Percentiles rank a stretch among this genome's conserved stretches.
These are phyloP conservation scores for Suillus alpinus DNA, from an alignment of 768 basidiomycete genomes.

Conservation along the genomic window DNA sequence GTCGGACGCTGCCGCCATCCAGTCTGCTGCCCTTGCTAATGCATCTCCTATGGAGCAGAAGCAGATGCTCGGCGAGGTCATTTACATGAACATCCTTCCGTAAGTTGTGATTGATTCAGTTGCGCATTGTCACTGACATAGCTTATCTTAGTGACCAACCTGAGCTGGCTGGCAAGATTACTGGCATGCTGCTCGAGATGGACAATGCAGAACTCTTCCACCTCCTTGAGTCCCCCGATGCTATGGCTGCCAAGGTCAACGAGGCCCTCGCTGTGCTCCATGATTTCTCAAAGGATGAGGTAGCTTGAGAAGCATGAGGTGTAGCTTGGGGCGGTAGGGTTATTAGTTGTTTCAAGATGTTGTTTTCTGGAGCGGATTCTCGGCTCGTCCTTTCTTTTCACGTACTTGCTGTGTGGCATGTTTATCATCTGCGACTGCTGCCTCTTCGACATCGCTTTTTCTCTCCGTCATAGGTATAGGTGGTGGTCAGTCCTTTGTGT, in stretches of 20 bases:
- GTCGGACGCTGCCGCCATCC: slow-evolving; percentile 54
- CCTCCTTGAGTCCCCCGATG: slow-evolving; percentile 77
- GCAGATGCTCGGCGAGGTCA: slow-evolving; percentile 96
- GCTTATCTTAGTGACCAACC: slow-evolving; percentile 63
- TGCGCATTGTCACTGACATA: slow-evolving; percentile 8
- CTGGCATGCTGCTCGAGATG: slow-evolving; percentile 99
- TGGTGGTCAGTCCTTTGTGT: slow-evolving; percentile 56
- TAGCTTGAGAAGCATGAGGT: slow-evolving; percentile 4
- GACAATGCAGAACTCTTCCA: slow-evolving; percentile 91
- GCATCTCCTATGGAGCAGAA: slow-evolving; percentile 86
- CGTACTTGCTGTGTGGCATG: slow-evolving; percentile 32
- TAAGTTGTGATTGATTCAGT: slow-evolving; percentile 38
- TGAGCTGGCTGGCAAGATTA: slow-evolving; percentile 97
- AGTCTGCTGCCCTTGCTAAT: slow-evolving; percentile 56
- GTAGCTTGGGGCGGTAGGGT: not conserved
- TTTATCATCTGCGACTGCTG: slow-evolving; percentile 38
- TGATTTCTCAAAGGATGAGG: slow-evolving; percentile 62
- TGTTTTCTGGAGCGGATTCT: slow-evolving; percentile 36
- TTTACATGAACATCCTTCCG: slow-evolving; percentile 88
- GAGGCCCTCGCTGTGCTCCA: slow-evolving; percentile 89
- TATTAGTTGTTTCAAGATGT: slow-evolving; percentile 9
- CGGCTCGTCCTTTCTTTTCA: slow-evolving; percentile 52
- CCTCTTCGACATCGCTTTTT: slow-evolving; percentile 36
- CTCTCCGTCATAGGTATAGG: slow-evolving; percentile 40
- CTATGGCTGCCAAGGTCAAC: slow-evolving; percentile 85